Conservation (phyloP, 73 alveolate genomes). For the Paramecium sonneborni region DNA sequence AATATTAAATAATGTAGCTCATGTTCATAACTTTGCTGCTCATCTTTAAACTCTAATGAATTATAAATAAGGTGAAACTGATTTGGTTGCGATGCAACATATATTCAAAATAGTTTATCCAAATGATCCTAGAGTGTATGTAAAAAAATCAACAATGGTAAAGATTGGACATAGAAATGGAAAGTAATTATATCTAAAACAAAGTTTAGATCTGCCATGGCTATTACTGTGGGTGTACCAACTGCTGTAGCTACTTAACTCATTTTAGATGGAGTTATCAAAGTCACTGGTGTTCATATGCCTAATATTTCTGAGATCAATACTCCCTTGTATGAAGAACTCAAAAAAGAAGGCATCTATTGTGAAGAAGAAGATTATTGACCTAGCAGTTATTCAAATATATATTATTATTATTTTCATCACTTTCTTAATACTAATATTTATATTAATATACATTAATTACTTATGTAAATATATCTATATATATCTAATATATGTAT, state of each 20-base stretch:
- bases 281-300: conserved; percentile 55
- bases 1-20: neutral
- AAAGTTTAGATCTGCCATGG: conserved; percentile 75
- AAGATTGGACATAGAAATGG: conserved; percentile 77
- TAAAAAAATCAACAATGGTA: conserved; percentile 65
- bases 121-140: conserved; percentile 45
- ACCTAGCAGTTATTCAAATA: neutral
- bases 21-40: conserved; percentile 76
- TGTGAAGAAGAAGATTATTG: conserved; percentile 30
- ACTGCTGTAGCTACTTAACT: conserved; percentile 82
- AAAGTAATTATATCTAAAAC: conserved; percentile 63
- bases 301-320: conserved; percentile 73
- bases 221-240: conserved; percentile 87
- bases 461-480: neutral
- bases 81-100: conserved; percentile 83
- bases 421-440: neutral
- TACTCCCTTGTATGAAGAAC: conserved; percentile 67
- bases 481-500: neutral
- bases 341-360: conserved; percentile 67
- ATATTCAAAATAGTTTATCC: conserved; percentile 70
- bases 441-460: neutral
- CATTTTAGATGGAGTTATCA: conserved; percentile 69
- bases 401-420: neutral
- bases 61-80: conserved; percentile 77
- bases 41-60: conserved; percentile 69